A percentile compares a stretch with the other conserved stretches of the same genome.
Evolutionary conservation across 179 eudicot species (phyloP).

Genomic region (Patellifolia procumbens): DNA sequence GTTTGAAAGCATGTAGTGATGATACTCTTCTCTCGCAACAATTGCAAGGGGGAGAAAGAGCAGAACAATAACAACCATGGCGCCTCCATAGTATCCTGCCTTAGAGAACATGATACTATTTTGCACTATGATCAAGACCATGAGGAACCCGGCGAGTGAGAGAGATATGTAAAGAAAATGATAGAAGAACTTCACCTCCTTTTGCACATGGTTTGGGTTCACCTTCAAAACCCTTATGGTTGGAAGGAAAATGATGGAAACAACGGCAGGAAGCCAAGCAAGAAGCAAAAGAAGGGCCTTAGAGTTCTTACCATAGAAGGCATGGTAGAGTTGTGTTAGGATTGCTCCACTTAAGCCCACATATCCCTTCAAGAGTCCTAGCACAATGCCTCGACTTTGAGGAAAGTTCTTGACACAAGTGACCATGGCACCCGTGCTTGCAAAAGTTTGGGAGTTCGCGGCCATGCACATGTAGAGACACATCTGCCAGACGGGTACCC

Average conservation of each 20-base stretch:
- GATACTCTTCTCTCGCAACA: slow-evolving; percentile 17
- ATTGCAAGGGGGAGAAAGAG: slow-evolving; percentile 1
- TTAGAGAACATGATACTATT: not conserved
- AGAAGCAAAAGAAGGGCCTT: slow-evolving; percentile 30
- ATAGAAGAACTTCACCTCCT: slow-evolving; percentile 31
- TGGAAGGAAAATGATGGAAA: slow-evolving; percentile 26
- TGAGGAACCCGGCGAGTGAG: slow-evolving; percentile 22
- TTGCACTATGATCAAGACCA: slow-evolving; percentile 20
- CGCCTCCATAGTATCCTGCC: not conserved
- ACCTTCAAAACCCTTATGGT: slow-evolving; percentile 31
- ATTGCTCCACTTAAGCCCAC: slow-evolving; percentile 46
- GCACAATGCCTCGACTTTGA: slow-evolving; percentile 37
- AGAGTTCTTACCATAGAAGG: slow-evolving; percentile 30
- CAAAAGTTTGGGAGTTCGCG: too few species aligned
- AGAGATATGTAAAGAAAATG: slow-evolving; percentile 32
- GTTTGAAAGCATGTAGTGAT: not conserved
- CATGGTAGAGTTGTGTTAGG: slow-evolving; percentile 40
- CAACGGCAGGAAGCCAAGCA: slow-evolving; percentile 35
- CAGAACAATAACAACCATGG: slow-evolving; percentile 1
- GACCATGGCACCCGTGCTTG: too few species aligned
- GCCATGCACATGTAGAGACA: slow-evolving; percentile 38
- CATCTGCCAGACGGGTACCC: slow-evolving; percentile 45
- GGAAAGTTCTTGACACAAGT: too few species aligned
- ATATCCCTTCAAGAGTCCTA: slow-evolving; percentile 40
- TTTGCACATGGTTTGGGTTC: slow-evolving; percentile 15